phyloP scores from a whole-genome alignment of 305 asterid genomes.

The Fraxinus paxiana region DNA sequence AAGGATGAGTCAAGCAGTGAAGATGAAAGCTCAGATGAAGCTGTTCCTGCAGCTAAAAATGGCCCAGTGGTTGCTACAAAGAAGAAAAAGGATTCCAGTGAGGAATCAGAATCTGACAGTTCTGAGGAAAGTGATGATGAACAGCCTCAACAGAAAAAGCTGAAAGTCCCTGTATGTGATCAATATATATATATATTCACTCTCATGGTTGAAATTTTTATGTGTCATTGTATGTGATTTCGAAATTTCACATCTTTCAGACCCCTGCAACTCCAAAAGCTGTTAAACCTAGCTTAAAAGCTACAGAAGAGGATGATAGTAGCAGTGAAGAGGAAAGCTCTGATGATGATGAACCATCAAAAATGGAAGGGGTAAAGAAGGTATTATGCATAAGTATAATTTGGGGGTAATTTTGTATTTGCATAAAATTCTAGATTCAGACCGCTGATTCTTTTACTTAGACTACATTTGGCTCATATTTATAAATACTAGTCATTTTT shows the following conservation, averaged over 20 bases:
- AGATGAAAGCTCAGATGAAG: conserved; percentile 34
- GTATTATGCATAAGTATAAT: not conserved
- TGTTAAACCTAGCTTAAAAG: conserved; percentile 19
- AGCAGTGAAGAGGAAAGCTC: conserved; percentile 43
- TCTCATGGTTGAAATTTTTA: not conserved
- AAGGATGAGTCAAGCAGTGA: conserved; percentile 20
- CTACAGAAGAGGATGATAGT: not conserved
- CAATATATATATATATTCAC: not conserved
- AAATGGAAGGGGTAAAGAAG: conserved; percentile 15
- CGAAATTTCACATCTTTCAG: not conserved
- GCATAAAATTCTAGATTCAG: not conserved
- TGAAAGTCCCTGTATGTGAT: conserved; percentile 28
- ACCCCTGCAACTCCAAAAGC: conserved; percentile 1
- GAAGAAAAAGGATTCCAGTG: conserved; percentile 27
- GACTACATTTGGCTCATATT: not conserved
- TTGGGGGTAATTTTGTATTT: not conserved
- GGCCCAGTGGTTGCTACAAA: conserved; percentile 11
- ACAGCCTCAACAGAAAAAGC: conserved; percentile 45
- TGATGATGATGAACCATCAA: conserved; percentile 34
- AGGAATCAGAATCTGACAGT: conserved; percentile 31
- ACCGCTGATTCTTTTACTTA: not conserved
- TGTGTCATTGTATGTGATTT: not conserved
- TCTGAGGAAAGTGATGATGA: conserved; percentile 56
- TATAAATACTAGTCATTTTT: not conserved
- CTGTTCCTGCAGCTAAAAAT: conserved; percentile 20